phyloP scores from a whole-genome alignment of 345 rosid genomes.

The Punica granatum region DNA sequence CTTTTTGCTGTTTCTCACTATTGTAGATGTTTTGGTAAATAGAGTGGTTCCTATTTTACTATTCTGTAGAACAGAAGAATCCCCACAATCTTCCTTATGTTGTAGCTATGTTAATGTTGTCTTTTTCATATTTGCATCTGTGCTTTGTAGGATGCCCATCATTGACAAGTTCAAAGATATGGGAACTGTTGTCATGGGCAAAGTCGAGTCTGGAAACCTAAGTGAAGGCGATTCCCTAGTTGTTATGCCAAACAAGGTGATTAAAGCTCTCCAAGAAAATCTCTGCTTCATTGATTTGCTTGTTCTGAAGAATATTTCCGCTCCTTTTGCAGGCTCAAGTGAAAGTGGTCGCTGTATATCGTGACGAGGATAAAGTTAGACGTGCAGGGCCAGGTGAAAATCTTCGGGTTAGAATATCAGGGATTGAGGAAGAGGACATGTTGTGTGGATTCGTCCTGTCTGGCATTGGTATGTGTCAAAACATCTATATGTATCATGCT shows the following conservation, averaged over 20 bases:
- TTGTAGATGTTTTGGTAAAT: background rate
- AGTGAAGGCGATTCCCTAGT: constrained; percentile 75
- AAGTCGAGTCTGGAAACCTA: constrained; percentile 84
- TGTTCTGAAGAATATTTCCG: background rate
- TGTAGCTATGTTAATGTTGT: background rate
- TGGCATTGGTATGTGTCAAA: constrained; percentile 50
- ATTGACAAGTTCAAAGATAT: constrained; percentile 96
- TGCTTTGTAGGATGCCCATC: constrained; percentile 75
- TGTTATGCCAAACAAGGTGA: constrained; percentile 95
- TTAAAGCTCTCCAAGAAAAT: background rate
- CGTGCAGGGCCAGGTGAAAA: constrained; percentile 95
- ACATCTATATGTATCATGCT: background rate
- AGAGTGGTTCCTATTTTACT: background rate
- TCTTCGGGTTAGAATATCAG: constrained; percentile 69
- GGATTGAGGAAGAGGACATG: constrained; percentile 91
- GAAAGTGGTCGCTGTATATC: constrained; percentile 62
- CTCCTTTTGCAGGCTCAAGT: constrained; percentile 47
- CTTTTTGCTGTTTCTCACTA: background rate
- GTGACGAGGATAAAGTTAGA: constrained; percentile 74
- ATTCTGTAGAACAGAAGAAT: background rate
- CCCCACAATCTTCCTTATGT: background rate
- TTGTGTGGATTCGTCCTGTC: constrained; percentile 83
- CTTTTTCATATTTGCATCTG: constrained; percentile 6
- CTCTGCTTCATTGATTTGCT: background rate
- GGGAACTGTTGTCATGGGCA: constrained; percentile 99